Conservation (phyloP, 2,329 filamentous ascomycete genomes). For the Sporothrix brasiliensis region DNA sequence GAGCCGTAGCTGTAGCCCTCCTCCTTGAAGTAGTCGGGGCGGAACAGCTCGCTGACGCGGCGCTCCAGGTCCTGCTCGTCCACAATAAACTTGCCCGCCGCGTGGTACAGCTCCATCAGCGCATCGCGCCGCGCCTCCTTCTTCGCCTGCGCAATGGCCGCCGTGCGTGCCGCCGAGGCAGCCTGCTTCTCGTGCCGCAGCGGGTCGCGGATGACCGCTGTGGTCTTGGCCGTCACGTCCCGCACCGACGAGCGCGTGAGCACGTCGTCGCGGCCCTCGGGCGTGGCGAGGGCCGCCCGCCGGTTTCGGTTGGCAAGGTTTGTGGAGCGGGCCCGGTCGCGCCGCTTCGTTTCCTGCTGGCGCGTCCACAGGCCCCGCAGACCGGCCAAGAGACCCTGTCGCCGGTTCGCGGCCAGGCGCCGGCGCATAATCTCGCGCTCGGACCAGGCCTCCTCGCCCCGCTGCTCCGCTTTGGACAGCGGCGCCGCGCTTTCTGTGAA, state of each 20-base stretch:
- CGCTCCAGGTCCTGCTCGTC: constrained; percentile 74
- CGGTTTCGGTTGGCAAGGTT: constrained; percentile 54
- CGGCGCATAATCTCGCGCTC: constrained; percentile 64
- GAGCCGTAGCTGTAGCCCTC: constrained; percentile 44
- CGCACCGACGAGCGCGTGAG: constrained; percentile 71
- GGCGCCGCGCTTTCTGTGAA: constrained; percentile 66
- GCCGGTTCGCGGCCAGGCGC: constrained; percentile 70
- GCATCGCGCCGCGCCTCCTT: constrained; percentile 66
- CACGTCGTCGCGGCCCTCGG: constrained; percentile 74
- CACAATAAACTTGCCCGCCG: constrained; percentile 84
- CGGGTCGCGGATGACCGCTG: constrained; percentile 63
- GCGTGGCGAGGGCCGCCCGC: constrained; percentile 58
- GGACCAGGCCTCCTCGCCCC: constrained; percentile 45
- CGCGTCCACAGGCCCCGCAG: constrained; percentile 70
- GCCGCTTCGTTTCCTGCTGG: constrained; percentile 53
- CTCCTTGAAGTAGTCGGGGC: constrained; percentile 58
- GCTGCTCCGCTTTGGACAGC: constrained; percentile 50
- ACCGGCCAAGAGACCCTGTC: constrained; percentile 71
- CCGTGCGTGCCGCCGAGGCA: constrained; percentile 47
- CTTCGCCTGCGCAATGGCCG: constrained; percentile 53
- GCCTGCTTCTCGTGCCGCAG: constrained; percentile 59
- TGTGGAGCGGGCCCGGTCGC: constrained; percentile 38
- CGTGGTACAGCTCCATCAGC: constrained; percentile 86
- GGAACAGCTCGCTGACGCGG: constrained; percentile 76
- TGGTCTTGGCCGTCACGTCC: constrained; percentile 53